Percentiles rank a stretch among this genome's conserved stretches.
These are phyloP conservation scores for Candida tropicalis DNA, from an alignment of 1,139 yeast genomes.

Conservation along the genomic window DNA sequence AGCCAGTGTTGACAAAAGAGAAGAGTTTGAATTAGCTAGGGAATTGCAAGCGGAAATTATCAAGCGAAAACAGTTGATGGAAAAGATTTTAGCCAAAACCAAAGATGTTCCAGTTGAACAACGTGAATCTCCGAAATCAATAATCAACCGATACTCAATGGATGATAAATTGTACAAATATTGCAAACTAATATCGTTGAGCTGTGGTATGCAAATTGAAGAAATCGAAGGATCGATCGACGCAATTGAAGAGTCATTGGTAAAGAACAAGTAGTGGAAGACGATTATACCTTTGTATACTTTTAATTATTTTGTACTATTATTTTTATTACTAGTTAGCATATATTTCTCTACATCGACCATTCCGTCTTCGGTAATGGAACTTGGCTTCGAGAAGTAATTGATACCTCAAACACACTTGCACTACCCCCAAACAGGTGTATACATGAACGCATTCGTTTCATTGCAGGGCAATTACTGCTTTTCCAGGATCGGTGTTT, in stretches of 20 bases:
- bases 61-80: slow-evolving; percentile 21
- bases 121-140: not conserved
- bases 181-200: slow-evolving; percentile 43
- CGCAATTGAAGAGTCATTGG: slow-evolving; percentile 41
- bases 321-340: not conserved
- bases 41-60: slow-evolving; percentile 23
- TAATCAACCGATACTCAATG: not conserved
- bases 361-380: too few species aligned
- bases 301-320: not conserved
- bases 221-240: slow-evolving; percentile 49
- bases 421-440: too few species aligned
- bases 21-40: slow-evolving; percentile 9
- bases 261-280: slow-evolving; percentile 1
- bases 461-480: too few species aligned
- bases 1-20: not conserved
- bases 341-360: too few species aligned
- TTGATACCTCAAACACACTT: too few species aligned
- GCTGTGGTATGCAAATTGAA: slow-evolving; percentile 47
- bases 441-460: too few species aligned
- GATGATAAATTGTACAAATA: slow-evolving; percentile 42
- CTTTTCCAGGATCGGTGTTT: too few species aligned
- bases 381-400: too few species aligned
- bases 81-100: slow-evolving; percentile 15
- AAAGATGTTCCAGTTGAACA: slow-evolving; percentile 23
- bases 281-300: not conserved